A percentile compares a stretch with the other conserved stretches of the same genome.
Conservation (phyloP, 2,329 filamentous ascomycete species). For the Xylaria sp. region DNA sequence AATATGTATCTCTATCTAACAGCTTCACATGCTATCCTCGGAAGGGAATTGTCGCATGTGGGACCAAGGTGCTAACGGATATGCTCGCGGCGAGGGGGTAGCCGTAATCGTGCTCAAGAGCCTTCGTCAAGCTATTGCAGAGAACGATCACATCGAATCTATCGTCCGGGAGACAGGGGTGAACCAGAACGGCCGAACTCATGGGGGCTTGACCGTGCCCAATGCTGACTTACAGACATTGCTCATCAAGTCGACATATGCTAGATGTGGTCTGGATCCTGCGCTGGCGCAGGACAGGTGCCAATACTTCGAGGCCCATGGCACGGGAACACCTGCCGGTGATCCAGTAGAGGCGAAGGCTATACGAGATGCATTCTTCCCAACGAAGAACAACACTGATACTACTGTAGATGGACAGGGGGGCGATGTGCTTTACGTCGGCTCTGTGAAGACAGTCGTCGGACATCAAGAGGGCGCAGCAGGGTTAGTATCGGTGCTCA, state of each 20-base stretch:
- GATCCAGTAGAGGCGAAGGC: constrained; percentile 43
- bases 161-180: constrained; percentile 32
- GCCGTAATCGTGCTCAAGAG: constrained; percentile 47
- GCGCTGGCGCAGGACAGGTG: constrained; percentile 14
- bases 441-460: constrained; percentile 36
- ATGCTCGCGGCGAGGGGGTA: constrained; percentile 29
- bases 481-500: constrained; percentile 47
- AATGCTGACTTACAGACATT: constrained; percentile 35
- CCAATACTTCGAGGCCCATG: constrained; percentile 46
- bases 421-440: constrained; percentile 33
- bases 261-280: constrained; percentile 33
- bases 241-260: constrained; percentile 41
- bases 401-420: too few relatives aligned
- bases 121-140: constrained; percentile 46
- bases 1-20: not conserved
- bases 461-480: constrained; percentile 48
- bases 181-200: constrained; percentile 41
- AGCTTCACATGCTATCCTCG: constrained; percentile 28
- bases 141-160: constrained; percentile 42
- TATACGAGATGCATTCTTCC: constrained; percentile 35
- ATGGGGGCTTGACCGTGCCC: constrained; percentile 34
- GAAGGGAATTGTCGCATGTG: constrained; percentile 28
- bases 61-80: constrained; percentile 27
- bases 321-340: constrained; percentile 44
- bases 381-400: too few relatives aligned